Conservation (phyloP, 1,139 yeast species). For the Pichia norvegensis region DNA sequence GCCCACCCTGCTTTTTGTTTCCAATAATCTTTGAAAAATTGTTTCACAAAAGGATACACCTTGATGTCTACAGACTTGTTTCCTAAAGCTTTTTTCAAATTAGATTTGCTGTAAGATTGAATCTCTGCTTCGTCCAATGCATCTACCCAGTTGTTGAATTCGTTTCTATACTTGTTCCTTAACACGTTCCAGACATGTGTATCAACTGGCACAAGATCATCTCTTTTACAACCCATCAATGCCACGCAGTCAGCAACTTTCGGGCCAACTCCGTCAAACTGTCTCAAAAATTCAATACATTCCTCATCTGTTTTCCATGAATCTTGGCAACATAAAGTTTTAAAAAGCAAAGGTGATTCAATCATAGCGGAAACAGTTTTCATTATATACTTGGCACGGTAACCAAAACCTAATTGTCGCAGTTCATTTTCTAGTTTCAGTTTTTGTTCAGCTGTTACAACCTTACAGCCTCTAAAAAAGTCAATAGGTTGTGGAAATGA, state of each 20-base stretch:
- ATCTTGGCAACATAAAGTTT: slow-evolving; percentile 23
- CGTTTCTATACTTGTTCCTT: slow-evolving; percentile 54
- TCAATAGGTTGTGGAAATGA: slow-evolving; percentile 67
- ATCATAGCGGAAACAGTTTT: slow-evolving; percentile 58
- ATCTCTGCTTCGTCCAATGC: slow-evolving; percentile 15
- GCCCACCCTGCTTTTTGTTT: slow-evolving; percentile 98
- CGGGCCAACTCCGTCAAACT: slow-evolving; percentile 89
- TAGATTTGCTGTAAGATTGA: slow-evolving; percentile 4
- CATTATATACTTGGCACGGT: slow-evolving; percentile 81
- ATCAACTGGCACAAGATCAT: slow-evolving; percentile 88
- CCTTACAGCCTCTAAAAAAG: slow-evolving; percentile 25
- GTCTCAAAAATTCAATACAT: slow-evolving; percentile 51
- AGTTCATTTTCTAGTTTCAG: slow-evolving; percentile 34
- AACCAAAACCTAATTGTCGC: slow-evolving; percentile 72
- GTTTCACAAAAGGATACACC: slow-evolving; percentile 12
- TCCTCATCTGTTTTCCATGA: slow-evolving; percentile 40
- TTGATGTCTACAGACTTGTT: slow-evolving; percentile 14
- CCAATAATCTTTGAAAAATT: slow-evolving; percentile 61
- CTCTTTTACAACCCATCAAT: slow-evolving; percentile 84
- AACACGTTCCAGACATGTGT: slow-evolving; percentile 96
- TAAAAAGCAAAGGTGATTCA: slow-evolving; percentile 30
- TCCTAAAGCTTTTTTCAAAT: slow-evolving; percentile 34
- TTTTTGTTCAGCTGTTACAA: not conserved
- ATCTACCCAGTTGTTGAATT: slow-evolving; percentile 12
- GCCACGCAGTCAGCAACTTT: slow-evolving; percentile 96